Conservation (phyloP, 305 asterid genomes). For the Fraxinus dipetala region DNA sequence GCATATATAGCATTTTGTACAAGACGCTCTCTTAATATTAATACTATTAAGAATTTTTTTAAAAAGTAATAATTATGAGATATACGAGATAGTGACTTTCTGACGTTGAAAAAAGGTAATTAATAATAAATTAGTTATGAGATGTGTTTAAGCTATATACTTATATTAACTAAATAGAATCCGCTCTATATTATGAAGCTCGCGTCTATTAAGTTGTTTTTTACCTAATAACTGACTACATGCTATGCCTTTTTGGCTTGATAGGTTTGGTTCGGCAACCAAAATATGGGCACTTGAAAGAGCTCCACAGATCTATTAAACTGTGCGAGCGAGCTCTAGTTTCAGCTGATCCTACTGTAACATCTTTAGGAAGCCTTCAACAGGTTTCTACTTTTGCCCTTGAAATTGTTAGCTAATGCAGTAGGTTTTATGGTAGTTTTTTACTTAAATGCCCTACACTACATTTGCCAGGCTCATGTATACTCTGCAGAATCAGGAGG, state of each 20-base stretch:
- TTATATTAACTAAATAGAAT: background rate
- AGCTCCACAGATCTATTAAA: constrained; percentile 80
- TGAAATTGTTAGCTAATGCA: background rate
- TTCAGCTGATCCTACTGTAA: constrained; percentile 71
- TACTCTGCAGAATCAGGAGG: constrained; percentile 62
- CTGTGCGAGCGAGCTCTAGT: constrained; percentile 71
- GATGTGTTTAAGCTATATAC: background rate
- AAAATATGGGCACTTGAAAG: constrained; percentile 82
- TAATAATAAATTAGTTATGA: background rate
- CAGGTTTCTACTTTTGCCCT: constrained; percentile 50
- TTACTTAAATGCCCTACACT: constrained; percentile 16
- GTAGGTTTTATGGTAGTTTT: background rate
- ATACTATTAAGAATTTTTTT: background rate
- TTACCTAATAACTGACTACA: constrained; percentile 10
- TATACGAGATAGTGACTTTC: background rate
- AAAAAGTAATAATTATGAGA: background rate
- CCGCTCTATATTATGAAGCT: background rate
- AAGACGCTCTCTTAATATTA: background rate
- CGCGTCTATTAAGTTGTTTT: background rate
- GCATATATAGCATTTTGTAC: background rate
- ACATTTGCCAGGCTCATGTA: constrained; percentile 60
- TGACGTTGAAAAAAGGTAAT: background rate
- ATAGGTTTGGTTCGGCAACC: constrained; percentile 83
- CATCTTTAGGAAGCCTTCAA: constrained; percentile 81
- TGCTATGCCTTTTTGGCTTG: constrained; percentile 19